Base-by-base conservation (phyloP, 441 rosid genomes). In the Mallotus repandus region DNA sequence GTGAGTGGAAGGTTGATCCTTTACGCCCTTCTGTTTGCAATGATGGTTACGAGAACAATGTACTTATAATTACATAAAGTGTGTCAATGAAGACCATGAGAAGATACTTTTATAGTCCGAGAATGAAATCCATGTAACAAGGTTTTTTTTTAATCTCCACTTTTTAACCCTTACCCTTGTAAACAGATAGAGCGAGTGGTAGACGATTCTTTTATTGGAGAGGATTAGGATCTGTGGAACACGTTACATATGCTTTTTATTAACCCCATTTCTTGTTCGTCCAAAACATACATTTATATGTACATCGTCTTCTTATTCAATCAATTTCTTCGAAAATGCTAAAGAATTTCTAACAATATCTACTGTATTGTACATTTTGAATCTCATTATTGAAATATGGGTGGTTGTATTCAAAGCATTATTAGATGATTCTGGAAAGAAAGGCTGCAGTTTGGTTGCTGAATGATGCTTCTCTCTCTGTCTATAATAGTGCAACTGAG, bases 1-100 rank as follows among this genome's bases (percentile, higher is more conserved):
- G 98, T 19, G 78, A 84, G 75, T 95, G 99, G 99, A 89, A 70
- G 79, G 80, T 88, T 65, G 98, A 95, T 81, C 97, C 96, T 63
- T 81, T 95, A 63, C 96, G 96, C 63, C 98, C 96, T 7, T 72
- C 87, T n/a, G 87, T 89, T 70, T 63, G 76, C 62, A 76, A 81
- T 55, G 78, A 75, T 9, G 97, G 97, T 68, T 76, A 79, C 59
- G 96, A 91, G 70, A 95, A 95, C 77, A 92, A 92, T 84, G 80
- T 91, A 72, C 89, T 95, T 52, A 82, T 89, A 35, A 74, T 92
- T 81, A 76, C 83, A 3, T 88, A 66, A 71, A 25, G 58, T 15
- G 48, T 60, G 67, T 43, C 9, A 49, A 56, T 14, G 50, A 57
- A 59, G 18, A 21, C 58, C 55, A 11, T 32, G 69, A 46, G 45